phyloP scores from a whole-genome alignment of 768 basidiomycete species.

The Trametes sanguinea region DNA sequence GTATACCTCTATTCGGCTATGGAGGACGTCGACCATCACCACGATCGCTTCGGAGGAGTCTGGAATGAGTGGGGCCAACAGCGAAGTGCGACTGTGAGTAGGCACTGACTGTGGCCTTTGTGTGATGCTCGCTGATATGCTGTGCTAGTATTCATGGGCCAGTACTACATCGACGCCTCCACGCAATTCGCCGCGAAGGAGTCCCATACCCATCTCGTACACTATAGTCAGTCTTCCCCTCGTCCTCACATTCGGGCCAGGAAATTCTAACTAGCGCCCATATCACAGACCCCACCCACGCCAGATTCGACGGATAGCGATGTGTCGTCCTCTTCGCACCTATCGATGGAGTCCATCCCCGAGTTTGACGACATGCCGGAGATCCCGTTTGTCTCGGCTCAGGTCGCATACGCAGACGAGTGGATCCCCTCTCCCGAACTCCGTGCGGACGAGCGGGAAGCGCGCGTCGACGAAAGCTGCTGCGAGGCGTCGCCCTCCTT shows the following conservation, averaged over 20 bases:
- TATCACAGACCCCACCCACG: conserved; percentile 21
- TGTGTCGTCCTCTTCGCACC: conserved; percentile 25
- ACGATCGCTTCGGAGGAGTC: conserved; percentile 23
- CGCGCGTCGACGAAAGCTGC: conserved; percentile 20
- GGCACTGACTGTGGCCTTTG: not conserved
- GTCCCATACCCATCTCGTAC: conserved; percentile 23
- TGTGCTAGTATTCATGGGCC: conserved; percentile 24
- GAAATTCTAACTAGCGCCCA: not conserved
- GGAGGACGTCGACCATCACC: conserved; percentile 28
- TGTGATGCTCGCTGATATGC: not conserved
- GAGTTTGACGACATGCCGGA: conserved; percentile 31
- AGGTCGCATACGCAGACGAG: conserved; percentile 14
- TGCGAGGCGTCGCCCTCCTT: conserved; percentile 30
- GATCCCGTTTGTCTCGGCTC: conserved; percentile 30
- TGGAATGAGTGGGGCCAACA: conserved; percentile 29
- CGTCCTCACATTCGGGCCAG: not conserved
- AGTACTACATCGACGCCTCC: conserved; percentile 19
- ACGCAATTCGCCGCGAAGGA: not conserved
- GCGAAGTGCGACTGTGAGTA: conserved; percentile 25
- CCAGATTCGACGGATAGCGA: conserved; percentile 25
- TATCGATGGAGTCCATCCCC: conserved; percentile 26
- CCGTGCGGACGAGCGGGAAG: conserved; percentile 12
- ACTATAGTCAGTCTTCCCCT: conserved; percentile 16
- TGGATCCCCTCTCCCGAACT: conserved; percentile 13
- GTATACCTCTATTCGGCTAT: conserved; percentile 20